Conservation (phyloP, 228 moss, liverwort and hornwort species). For the Sphagnum magellanicum region DNA sequence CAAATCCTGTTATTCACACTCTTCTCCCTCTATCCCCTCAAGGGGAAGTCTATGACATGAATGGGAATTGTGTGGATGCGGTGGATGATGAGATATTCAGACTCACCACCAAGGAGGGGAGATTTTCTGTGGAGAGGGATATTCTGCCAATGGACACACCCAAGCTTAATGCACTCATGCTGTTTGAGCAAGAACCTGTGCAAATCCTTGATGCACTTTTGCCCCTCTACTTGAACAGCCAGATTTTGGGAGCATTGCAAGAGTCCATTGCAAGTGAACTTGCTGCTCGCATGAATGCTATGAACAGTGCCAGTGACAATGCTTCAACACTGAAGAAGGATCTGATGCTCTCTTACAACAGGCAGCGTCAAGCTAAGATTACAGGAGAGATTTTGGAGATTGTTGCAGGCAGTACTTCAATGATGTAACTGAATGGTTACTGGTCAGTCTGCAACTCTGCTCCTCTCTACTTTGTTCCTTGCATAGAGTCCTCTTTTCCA, state of each 20-base stretch:
- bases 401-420: constrained; percentile 10
- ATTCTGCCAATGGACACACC: constrained; percentile 14
- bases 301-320: constrained; percentile 36
- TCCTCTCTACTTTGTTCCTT: no score
- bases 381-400: constrained; percentile 34
- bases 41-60: constrained; percentile 31
- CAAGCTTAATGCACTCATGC: constrained; percentile 17
- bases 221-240: constrained; percentile 33
- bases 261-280: constrained; percentile 36
- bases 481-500: no score
- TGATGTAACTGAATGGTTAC: no score
- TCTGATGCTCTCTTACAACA: constrained; percentile 18
- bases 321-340: constrained; percentile 22
- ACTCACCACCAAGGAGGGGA: constrained; percentile 34
- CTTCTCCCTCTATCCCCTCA: constrained; percentile 30
- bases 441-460: no score
- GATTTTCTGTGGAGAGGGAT: constrained; percentile 29
- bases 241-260: constrained; percentile 33
- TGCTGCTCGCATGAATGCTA: constrained; percentile 37
- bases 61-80: constrained; percentile 29
- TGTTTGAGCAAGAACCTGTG: constrained; percentile 36
- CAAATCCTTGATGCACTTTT: constrained; percentile 34
- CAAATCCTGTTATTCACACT: constrained; percentile 30
- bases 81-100: constrained; percentile 30
- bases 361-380: constrained; percentile 34